Conservation (phyloP, 1,139 yeast genomes). For the Pichia norvegensis region DNA sequence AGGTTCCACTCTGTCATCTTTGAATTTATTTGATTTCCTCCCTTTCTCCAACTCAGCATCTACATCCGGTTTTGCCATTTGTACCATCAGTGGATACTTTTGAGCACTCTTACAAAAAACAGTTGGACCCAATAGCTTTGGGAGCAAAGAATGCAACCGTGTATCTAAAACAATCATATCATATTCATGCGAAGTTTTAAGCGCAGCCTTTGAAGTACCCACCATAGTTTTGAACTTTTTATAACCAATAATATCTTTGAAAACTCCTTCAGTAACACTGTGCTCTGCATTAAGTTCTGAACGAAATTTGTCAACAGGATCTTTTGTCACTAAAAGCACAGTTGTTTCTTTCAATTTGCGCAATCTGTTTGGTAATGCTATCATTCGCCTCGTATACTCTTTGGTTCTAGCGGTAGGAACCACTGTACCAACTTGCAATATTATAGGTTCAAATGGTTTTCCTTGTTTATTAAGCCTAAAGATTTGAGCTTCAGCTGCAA, state of each 20-base stretch:
- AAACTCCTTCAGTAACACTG: conserved; percentile 49
- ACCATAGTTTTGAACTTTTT: conserved; percentile 46
- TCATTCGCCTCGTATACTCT: conserved; percentile 58
- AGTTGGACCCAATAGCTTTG: conserved; percentile 46
- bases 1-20: conserved; percentile 53
- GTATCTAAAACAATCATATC: conserved; percentile 63
- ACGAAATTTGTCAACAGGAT: conserved; percentile 53
- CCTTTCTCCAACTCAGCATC: conserved; percentile 33
- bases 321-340: conserved; percentile 57
- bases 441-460: conserved; percentile 32
- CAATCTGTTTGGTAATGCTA: conserved; percentile 49
- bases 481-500: conserved; percentile 16
- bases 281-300: conserved; percentile 39
- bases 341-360: conserved; percentile 41
- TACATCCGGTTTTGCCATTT: conserved; percentile 49
- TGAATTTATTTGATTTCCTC: conserved; percentile 34
- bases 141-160: conserved; percentile 52
- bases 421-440: conserved; percentile 47
- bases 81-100: conserved; percentile 58
- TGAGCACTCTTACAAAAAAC: conserved; percentile 50
- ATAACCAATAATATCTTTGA: conserved; percentile 50
- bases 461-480: conserved; percentile 14
- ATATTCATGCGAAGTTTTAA: conserved; percentile 47
- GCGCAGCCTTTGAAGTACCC: conserved; percentile 37
- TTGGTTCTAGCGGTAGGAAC: conserved; percentile 41